phyloP scores from a whole-genome alignment of 371 early-diverging fungal genomes.

The Mortierella sp. region DNA sequence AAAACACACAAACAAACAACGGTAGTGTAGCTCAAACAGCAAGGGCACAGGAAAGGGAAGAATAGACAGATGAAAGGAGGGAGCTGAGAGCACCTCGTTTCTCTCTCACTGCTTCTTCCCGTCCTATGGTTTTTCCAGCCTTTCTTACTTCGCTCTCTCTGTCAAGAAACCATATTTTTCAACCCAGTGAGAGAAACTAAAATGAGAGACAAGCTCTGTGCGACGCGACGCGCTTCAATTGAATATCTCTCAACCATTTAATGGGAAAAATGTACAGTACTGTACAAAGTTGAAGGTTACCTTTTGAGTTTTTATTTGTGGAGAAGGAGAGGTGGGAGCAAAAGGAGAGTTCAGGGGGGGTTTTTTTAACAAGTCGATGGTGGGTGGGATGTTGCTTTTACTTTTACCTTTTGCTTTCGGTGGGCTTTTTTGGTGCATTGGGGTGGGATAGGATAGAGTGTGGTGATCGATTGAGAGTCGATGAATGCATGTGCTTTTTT shows the following conservation, averaged over 20 bases:
- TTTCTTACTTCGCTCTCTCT: background rate
- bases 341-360: background rate
- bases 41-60: background rate
- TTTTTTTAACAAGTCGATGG: background rate
- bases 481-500: slow-evolving; percentile 4
- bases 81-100: background rate
- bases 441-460: background rate
- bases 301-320: background rate
- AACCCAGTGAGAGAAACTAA: background rate
- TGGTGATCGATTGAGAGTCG: background rate
- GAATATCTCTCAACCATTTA: background rate
- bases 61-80: background rate
- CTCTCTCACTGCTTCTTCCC: background rate
- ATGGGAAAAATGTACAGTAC: background rate
- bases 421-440: background rate
- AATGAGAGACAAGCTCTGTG: slow-evolving; percentile 17
- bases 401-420: background rate
- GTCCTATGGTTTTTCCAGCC: slow-evolving; percentile 4
- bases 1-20: background rate
- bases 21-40: background rate
- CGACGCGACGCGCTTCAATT: slow-evolving; percentile 18
- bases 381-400: background rate
- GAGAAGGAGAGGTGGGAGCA: background rate
- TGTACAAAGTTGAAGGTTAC: background rate
- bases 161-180: background rate